Percentiles rank a stretch among this genome's conserved stretches.
Evolutionary conservation across 108 stramenopile species (phyloP).

Genomic region (Licmophora abbreviata): DNA sequence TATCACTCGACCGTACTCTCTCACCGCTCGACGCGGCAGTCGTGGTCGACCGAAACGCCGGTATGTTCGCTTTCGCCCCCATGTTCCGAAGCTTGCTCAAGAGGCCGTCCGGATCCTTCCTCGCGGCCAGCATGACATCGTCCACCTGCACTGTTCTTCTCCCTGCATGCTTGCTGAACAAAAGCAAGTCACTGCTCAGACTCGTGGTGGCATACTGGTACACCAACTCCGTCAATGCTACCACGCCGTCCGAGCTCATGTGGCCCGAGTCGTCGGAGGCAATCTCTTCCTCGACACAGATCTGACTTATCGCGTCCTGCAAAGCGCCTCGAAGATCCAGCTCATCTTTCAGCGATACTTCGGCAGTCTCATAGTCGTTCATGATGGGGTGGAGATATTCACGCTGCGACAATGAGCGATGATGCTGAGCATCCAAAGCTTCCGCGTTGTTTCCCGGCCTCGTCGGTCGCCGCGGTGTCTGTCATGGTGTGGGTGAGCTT

Average conservation of each 20-base stretch:
- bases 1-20: too few relatives aligned
- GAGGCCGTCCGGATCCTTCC: slow-evolving; percentile 20
- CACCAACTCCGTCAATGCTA: slow-evolving; percentile 44
- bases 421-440: too few relatives aligned
- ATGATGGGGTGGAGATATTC: too few relatives aligned
- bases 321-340: slow-evolving; percentile 23
- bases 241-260: slow-evolving; percentile 37
- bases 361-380: too few relatives aligned
- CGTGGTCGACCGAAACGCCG: too few relatives aligned
- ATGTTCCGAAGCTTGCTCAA: neutral
- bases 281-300: slow-evolving; percentile 13
- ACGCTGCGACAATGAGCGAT: too few relatives aligned
- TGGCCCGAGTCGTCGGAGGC: neutral
- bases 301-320: slow-evolving; percentile 19
- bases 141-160: slow-evolving; percentile 23
- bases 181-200: slow-evolving; percentile 38
- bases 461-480: too few relatives aligned
- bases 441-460: too few relatives aligned
- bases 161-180: slow-evolving; percentile 45
- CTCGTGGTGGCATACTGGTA: slow-evolving; percentile 49
- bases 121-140: slow-evolving; percentile 32
- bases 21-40: too few relatives aligned
- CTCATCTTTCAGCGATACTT: slow-evolving; percentile 4
- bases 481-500: too few relatives aligned
- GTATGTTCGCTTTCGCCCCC: too few relatives aligned